These are phyloP conservation scores for Hippophae rhamnoides DNA, from an alignment of 306 rosid species.

Conservation along the genomic window DNA sequence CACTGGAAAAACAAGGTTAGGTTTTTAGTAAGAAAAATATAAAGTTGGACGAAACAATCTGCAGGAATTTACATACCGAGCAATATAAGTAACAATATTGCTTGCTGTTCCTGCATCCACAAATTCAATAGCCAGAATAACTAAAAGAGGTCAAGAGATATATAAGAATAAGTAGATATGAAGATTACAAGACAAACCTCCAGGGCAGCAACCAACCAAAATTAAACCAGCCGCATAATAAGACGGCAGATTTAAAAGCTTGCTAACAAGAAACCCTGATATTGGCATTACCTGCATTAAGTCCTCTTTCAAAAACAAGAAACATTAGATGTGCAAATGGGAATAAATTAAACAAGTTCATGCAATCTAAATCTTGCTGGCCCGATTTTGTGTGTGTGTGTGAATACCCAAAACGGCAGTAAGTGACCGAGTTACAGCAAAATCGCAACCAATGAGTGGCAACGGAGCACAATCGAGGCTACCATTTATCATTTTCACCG, in stretches of 20 bases:
- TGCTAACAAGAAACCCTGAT: constrained; percentile 62
- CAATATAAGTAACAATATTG: constrained; percentile 76
- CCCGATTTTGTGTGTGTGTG: too few relatives aligned
- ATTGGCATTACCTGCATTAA: constrained; percentile 77
- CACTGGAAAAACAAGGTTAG: constrained; percentile 38
- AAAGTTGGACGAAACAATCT: not conserved
- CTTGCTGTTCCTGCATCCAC: constrained; percentile 84
- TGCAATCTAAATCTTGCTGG: too few relatives aligned
- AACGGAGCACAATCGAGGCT: too few relatives aligned
- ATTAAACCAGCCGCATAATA: constrained; percentile 85
- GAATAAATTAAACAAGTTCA: not conserved
- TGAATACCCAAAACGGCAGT: too few relatives aligned
- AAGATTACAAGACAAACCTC: constrained; percentile 40
- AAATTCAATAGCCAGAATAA: not conserved
- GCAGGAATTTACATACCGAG: constrained; percentile 45
- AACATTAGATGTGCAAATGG: not conserved
- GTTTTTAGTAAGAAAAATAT: not conserved
- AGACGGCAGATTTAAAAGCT: constrained; percentile 64
- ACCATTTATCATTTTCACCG: too few relatives aligned
- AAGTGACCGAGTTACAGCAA: too few relatives aligned
- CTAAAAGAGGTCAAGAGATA: not conserved
- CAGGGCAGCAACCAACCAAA: constrained; percentile 77
- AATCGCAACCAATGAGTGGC: too few relatives aligned
- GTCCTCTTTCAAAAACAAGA: not conserved
- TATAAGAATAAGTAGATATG: not conserved